phyloP scores from a whole-genome alignment of 2,329 filamentous ascomycete genomes.

The Coniochaeta sp. region DNA sequence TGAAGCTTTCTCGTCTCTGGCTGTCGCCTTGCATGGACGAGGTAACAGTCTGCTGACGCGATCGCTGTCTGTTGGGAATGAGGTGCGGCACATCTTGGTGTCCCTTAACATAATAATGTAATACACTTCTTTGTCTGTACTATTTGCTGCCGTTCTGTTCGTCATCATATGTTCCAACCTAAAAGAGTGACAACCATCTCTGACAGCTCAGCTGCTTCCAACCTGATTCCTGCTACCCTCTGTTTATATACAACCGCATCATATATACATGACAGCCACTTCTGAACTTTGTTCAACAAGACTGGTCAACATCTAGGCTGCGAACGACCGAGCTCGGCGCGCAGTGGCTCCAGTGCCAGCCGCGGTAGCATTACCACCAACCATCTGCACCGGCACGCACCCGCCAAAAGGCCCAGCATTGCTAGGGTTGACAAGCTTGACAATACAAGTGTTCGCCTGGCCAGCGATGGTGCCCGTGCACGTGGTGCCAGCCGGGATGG shows the following conservation, averaged over 20 bases:
- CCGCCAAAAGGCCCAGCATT: constrained; percentile 32
- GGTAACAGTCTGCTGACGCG: background rate
- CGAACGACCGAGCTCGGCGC: too few species aligned
- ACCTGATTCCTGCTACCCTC: too few species aligned
- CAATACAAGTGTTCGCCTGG: constrained; percentile 27
- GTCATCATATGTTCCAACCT: background rate
- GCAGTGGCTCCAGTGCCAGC: too few species aligned
- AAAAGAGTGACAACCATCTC: too few species aligned
- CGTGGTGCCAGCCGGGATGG: constrained; percentile 21
- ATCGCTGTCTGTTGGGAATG: background rate
- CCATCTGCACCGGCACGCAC: constrained; percentile 30
- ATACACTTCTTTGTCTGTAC: background rate
- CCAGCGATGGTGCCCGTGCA: constrained; percentile 27
- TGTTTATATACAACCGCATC: too few species aligned
- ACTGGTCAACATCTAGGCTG: too few species aligned
- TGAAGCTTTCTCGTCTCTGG: background rate
- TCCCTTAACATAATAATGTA: background rate
- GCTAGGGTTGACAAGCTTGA: constrained; percentile 34
- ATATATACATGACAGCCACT: too few species aligned
- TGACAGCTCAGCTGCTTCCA: too few species aligned
- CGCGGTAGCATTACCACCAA: constrained; percentile 5
- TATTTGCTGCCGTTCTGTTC: background rate
- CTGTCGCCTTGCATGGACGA: background rate
- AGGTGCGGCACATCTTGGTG: background rate
- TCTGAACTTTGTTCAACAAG: too few species aligned